phyloP scores from a whole-genome alignment of 441 rosid genomes.

The Brassica balearica region DNA sequence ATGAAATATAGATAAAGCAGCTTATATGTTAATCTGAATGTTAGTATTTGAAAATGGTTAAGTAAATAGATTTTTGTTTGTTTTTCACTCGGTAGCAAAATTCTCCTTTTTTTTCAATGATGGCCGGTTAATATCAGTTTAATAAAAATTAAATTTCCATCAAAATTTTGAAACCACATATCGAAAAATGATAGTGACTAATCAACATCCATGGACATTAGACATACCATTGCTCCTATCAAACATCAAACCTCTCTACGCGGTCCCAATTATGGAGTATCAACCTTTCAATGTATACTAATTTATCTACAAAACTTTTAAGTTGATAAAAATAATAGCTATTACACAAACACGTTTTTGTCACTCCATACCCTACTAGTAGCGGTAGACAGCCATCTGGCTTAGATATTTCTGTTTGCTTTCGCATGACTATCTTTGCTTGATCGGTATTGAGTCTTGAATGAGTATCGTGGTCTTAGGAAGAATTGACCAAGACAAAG shows the following conservation, averaged over 20 bases:
- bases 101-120: background rate
- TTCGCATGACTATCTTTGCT: background rate
- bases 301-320: background rate
- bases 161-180: background rate
- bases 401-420: slow-evolving; percentile 1
- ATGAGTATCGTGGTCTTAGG: background rate
- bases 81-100: background rate
- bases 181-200: slow-evolving; percentile 2
- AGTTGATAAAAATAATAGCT: background rate
- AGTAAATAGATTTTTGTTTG: background rate
- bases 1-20: too few species aligned
- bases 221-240: background rate
- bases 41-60: background rate
- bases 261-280: slow-evolving; percentile 2
- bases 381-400: background rate
- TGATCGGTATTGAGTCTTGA: background rate
- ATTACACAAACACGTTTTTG: slow-evolving; percentile 1
- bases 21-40: background rate
- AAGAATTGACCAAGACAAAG: slow-evolving; percentile 8
- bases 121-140: background rate
- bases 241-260: background rate
- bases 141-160: background rate
- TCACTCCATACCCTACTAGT: background rate
- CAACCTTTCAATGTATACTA: background rate
- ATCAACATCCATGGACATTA: slow-evolving; percentile 1